These are phyloP conservation scores for Phytophthora cryptogea DNA, from an alignment of 352 stramenopile genomes.

Conservation along the genomic window DNA sequence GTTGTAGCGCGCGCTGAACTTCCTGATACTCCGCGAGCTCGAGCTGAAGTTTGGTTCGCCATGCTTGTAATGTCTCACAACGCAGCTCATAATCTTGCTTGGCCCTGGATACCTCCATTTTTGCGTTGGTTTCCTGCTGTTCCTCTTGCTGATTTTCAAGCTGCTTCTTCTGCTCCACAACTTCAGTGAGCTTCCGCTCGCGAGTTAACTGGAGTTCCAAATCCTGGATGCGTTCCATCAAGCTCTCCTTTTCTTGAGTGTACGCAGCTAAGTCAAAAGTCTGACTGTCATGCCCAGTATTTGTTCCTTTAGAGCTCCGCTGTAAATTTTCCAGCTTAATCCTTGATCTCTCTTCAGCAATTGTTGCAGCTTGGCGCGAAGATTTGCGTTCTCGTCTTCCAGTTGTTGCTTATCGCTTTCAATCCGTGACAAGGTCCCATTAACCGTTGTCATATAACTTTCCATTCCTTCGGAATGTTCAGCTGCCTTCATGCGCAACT, in stretches of 20 bases:
- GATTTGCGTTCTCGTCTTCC: constrained; percentile 25
- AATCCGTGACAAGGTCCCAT: constrained; percentile 35
- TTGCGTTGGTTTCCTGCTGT: constrained; percentile 16
- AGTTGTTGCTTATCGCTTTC: constrained; percentile 30
- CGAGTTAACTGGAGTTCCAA: constrained; percentile 33
- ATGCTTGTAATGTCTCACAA: constrained; percentile 13
- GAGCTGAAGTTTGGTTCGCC: constrained; percentile 27
- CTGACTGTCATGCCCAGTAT: constrained; percentile 11
- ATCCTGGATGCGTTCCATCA: constrained; percentile 24
- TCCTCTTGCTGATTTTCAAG: constrained; percentile 19
- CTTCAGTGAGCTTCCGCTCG: constrained; percentile 30
- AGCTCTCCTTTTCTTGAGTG: constrained; percentile 11
- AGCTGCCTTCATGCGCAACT: constrained; percentile 23
- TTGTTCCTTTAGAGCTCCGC: constrained; percentile 20
- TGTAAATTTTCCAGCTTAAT: constrained; percentile 10
- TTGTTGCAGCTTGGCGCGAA: constrained; percentile 26
- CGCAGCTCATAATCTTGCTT: constrained; percentile 20
- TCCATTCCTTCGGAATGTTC: constrained; percentile 35
- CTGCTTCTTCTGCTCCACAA: constrained; percentile 23
- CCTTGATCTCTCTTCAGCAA: constrained; percentile 20
- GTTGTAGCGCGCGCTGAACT: constrained; percentile 19
- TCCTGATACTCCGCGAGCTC: constrained; percentile 46
- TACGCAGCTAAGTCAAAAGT: constrained; percentile 2
- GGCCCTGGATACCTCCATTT: constrained; percentile 6
- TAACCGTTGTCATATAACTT: constrained; percentile 39